A percentile compares a stretch with the other conserved stretches of the same genome.
phyloP scores from a whole-genome alignment of 495 filamentous ascomycete genomes.

The Hypoxylon lienhwacheense region DNA sequence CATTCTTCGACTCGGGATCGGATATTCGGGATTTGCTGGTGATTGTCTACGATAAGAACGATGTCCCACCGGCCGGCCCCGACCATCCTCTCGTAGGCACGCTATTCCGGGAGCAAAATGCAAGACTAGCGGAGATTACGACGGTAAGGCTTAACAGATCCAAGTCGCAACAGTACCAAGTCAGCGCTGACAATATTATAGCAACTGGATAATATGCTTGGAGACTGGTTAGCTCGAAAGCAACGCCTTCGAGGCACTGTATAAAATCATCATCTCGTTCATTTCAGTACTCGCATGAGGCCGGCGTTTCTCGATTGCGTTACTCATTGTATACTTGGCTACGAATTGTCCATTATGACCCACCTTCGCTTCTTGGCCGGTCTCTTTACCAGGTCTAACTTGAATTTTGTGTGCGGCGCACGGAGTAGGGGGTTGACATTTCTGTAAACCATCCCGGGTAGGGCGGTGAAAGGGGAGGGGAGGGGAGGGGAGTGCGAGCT shows the following conservation, averaged over 20 bases:
- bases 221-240: conserved; percentile 75
- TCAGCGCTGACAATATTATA: conserved; percentile 37
- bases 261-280: conserved; percentile 25
- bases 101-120: conserved; percentile 83
- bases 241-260: conserved; percentile 52
- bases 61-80: conserved; percentile 69
- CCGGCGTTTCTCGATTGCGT: conserved; percentile 23
- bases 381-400: not conserved
- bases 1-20: conserved; percentile 89
- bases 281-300: conserved; percentile 21
- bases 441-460: conserved; percentile 1
- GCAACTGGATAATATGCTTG: conserved; percentile 82
- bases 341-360: conserved; percentile 22
- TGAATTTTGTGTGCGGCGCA: conserved; percentile 15
- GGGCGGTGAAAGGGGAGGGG: not conserved
- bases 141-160: conserved; percentile 50
- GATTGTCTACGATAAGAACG: conserved; percentile 87
- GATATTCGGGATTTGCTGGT: conserved; percentile 89
- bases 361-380: conserved; percentile 8
- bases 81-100: conserved; percentile 83
- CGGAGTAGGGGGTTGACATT: conserved; percentile 9
- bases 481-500: not conserved
- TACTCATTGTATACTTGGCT: conserved; percentile 33
- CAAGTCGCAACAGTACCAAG: not conserved
- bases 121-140: conserved; percentile 77